Base-by-base conservation (phyloP, 805 yeast species). In the Ogataea parapolymorpha region DNA sequence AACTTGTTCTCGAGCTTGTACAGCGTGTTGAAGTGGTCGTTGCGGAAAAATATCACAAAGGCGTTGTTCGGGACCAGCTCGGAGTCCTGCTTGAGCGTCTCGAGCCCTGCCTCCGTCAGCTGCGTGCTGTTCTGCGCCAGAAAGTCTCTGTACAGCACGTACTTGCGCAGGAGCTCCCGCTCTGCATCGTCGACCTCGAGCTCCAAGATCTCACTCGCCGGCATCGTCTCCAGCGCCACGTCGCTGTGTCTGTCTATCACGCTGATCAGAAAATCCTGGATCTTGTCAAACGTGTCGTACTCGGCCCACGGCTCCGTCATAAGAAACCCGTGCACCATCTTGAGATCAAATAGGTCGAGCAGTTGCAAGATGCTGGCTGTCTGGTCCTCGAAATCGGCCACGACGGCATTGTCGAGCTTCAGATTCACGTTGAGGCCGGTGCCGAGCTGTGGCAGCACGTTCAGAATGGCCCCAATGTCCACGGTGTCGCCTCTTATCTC, bases 1-100 rank as follows among this genome's bases (percentile, higher is more conserved):
- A 91, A 66, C 22, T 68, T 69, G 29, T 62, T 64, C 13, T 59
- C 61, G 16, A 60, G 59, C 54, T 80, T 81, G 51, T 70, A 74
- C 9, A 90, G 58, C 0, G 96, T 87, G 48, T 75, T 75, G 62
- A 86, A 91, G 60, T 89, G 96, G 60, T 93, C 90, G 62, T 93
- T 91, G 55, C 97, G 73, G 67, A 90, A 93, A 46, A 91, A 75
- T 0, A 91, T 79, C 1, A 81, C 76, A 41, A 81, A 70, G 6
- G 80, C 73, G 30, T 80, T 80, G 12, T 72, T 70, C 1, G 61
- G 56, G 20, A 86, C 57, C 3, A 69, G 54, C 5, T 63, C 58
- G 12, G 30, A 37, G 31, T 48, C 34, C 3, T 17, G 11, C 44
- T 67, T 65, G 46, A 85, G 58, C 38, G 65, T 65, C 1, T 57